phyloP scores from a whole-genome alignment of 2,329 filamentous ascomycete species.

The Aspergillus neotritici region DNA sequence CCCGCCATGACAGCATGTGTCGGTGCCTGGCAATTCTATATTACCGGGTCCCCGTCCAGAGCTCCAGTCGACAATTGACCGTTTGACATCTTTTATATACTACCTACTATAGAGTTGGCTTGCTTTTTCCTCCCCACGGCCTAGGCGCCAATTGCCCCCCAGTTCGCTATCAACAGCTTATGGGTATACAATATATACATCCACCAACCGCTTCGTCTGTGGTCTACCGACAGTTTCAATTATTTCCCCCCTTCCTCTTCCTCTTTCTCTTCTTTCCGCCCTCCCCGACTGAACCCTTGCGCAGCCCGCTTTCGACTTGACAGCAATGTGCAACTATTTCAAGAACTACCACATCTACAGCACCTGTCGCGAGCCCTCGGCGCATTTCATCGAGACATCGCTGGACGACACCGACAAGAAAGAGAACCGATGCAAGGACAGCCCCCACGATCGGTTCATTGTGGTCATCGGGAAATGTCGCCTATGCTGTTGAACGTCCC shows the following conservation, averaged over 20 bases:
- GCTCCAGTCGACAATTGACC: neutral
- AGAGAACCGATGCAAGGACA: conserved; percentile 54
- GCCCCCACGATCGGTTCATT: conserved; percentile 70
- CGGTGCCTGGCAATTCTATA: no score
- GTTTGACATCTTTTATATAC: neutral
- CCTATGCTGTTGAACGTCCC: conserved; percentile 39
- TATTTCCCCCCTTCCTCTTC: conserved; percentile 3
- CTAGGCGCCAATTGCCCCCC: neutral
- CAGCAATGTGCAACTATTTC: conserved; percentile 56
- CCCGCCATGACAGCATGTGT: conserved; percentile 13
- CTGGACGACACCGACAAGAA: conserved; percentile 61
- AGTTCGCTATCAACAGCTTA: neutral
- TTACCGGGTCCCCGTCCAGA: no score
- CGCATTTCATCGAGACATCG: conserved; percentile 65
- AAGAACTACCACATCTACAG: conserved; percentile 76
- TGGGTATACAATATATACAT: neutral
- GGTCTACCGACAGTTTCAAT: neutral
- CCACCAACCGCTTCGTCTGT: neutral
- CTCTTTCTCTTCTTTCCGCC: neutral
- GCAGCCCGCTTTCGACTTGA: conserved; percentile 6
- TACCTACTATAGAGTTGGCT: neutral
- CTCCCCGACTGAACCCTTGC: no score
- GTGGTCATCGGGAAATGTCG: conserved; percentile 60
- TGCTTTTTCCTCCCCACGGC: conserved; percentile 5
- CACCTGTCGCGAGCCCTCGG: conserved; percentile 61